phyloP scores from a whole-genome alignment of 164 flowering plant species.

The Echeveria elegans region DNA sequence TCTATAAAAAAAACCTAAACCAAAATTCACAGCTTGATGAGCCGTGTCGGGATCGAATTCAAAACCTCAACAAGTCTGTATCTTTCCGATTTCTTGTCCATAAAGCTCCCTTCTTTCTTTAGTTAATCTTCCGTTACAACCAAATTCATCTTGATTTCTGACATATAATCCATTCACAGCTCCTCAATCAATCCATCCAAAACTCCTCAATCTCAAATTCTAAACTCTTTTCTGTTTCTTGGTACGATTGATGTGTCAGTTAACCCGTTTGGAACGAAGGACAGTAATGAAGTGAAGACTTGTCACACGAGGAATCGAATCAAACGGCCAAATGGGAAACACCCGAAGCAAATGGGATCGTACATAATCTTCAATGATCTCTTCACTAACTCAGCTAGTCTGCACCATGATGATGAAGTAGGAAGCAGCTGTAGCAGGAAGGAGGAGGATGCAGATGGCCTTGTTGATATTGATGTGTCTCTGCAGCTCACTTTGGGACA shows the following conservation, averaged over 20 bases:
- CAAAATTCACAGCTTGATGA: neutral
- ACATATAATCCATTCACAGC: neutral
- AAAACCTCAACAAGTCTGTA: neutral
- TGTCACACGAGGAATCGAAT: neutral
- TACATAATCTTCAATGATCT: constrained; percentile 3
- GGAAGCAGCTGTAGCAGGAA: neutral
- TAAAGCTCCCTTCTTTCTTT: neutral
- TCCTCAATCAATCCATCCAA: neutral
- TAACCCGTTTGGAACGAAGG: neutral
- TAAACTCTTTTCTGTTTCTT: no score
- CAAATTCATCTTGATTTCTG: neutral
- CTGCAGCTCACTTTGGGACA: neutral
- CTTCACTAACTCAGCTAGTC: neutral
- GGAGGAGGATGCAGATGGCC: neutral
- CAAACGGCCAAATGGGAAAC: neutral
- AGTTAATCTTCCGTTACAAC: neutral
- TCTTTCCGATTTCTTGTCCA: neutral
- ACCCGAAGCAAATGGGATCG: neutral
- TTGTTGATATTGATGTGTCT: neutral
- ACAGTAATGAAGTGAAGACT: neutral
- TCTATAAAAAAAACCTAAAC: neutral
- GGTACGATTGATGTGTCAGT: no score
- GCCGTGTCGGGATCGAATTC: neutral
- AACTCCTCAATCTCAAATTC: neutral
- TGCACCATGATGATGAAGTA: neutral